phyloP scores from a whole-genome alignment of 345 rosid genomes.

The Aquilaria yunnanensis region DNA sequence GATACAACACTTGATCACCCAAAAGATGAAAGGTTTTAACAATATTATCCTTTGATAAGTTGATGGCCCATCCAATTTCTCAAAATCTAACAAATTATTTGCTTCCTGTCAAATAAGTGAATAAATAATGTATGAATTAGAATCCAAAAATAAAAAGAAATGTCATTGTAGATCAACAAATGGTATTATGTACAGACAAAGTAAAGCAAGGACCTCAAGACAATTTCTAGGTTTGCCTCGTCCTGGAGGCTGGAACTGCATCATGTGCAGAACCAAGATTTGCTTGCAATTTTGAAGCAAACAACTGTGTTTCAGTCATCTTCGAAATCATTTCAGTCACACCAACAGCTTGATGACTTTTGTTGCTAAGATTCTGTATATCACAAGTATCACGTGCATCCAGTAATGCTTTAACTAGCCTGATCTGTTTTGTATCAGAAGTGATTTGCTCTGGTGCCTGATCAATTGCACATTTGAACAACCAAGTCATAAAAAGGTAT shows the following conservation, averaged over 20 bases:
- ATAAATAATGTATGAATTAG: too few species aligned
- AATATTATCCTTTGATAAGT: slow-evolving; percentile 44
- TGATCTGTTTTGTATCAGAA: slow-evolving; percentile 39
- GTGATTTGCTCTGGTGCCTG: slow-evolving; percentile 46
- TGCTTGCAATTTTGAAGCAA: slow-evolving; percentile 28
- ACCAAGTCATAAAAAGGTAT: slow-evolving; percentile 10
- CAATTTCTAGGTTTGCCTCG: slow-evolving; percentile 60
- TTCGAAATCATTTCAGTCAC: slow-evolving; percentile 47
- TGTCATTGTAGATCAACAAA: background rate
- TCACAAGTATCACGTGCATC: slow-evolving; percentile 63
- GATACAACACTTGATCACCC: slow-evolving; percentile 58
- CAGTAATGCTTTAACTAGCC: slow-evolving; percentile 62
- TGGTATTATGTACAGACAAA: slow-evolving; percentile 1
- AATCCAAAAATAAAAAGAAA: too few species aligned
- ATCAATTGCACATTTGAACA: slow-evolving; percentile 20
- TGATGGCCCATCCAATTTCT: slow-evolving; percentile 33
- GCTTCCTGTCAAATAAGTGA: slow-evolving; percentile 32
- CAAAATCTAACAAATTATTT: slow-evolving; percentile 30
- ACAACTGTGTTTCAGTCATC: slow-evolving; percentile 37
- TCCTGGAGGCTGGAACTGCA: slow-evolving; percentile 29
- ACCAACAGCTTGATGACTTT: slow-evolving; percentile 39
- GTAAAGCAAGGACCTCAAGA: slow-evolving; percentile 72
- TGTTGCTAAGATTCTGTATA: slow-evolving; percentile 58
- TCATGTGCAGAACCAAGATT: slow-evolving; percentile 28
- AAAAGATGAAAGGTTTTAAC: slow-evolving; percentile 43